Evolutionary conservation across 2,329 filamentous ascomycete species (phyloP), one percentile per base, ranked within the genome.

Genomic region (Cladorrhinum sp.): DNA sequence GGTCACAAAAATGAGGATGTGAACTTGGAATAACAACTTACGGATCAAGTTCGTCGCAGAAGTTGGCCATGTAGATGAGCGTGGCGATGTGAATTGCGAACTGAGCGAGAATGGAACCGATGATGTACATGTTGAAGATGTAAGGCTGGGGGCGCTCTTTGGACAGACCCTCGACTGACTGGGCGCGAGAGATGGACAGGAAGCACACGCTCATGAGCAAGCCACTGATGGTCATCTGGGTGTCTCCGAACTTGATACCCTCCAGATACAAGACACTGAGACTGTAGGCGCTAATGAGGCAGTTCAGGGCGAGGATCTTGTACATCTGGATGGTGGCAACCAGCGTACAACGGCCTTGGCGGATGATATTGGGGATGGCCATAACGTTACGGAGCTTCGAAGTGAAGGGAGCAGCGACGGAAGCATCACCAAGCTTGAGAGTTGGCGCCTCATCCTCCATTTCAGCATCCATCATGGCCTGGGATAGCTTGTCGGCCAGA

Each of bases 131-230:
- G 79, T 99, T 99, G 83, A 98, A 98, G 73, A 99, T 99, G 77
- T 98, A 97, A 59, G 94, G 93, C 78, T 99, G 95, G 0, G 95
- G 95, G 42, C 95, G 90, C 77, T 99, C 95, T 78, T 97, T 97
- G 65, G 94, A 97, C 23, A 99, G 82, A 36, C 90, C 89, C 78
- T 99, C 95, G 57, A 99, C 95, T 28, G 95, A 91, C 80, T 92
- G 95, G 42, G 95, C 95, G 62, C 95, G 89, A n/a, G 95, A 98
- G 71, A 99, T 97, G 64, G 93, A 97, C 70, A 99, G 80, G 84
- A 99, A 99, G 79, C 95, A 99, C 55, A 99, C 95, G 70, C 93
- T 97, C 95, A 99, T 98, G 75, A 99, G 88, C 91, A 99, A 98
- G 69, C 95, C 95, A 69, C 92, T 97, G 71, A 99, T 98, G 16